These are phyloP conservation scores for Borovskyia barvae DNA, from an alignment of 208 protist genomes.

Conservation along the genomic window DNA sequence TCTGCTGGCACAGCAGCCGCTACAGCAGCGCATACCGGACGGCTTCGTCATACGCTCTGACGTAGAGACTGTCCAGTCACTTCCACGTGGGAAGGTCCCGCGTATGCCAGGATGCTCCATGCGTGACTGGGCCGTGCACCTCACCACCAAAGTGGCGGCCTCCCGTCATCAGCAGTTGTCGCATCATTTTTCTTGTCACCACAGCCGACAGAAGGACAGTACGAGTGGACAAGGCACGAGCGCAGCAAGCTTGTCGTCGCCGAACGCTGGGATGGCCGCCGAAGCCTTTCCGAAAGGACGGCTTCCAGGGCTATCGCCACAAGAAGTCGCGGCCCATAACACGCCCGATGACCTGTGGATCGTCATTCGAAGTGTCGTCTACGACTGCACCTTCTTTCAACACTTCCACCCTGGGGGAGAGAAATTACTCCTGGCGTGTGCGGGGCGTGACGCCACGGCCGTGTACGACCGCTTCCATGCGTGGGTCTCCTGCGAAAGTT, in stretches of 20 bases:
- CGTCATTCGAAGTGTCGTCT: constrained; percentile 67
- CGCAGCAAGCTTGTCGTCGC: too few relatives aligned
- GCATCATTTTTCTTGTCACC: constrained; percentile 1
- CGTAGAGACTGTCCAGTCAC: constrained; percentile 17
- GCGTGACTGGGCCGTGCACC: constrained; percentile 40
- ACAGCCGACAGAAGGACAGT: too few relatives aligned
- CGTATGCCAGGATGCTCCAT: constrained; percentile 38
- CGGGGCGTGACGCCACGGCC: constrained; percentile 62
- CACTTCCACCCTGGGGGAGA: constrained; percentile 73
- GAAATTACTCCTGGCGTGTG: constrained; percentile 50
- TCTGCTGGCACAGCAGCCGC: not conserved
- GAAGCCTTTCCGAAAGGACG: too few relatives aligned
- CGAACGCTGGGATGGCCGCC: too few relatives aligned
- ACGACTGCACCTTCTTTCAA: constrained; percentile 74
- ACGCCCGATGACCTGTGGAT: constrained; percentile 71
- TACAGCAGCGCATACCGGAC: not conserved
- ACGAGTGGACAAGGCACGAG: too few relatives aligned
- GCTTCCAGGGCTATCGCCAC: constrained; percentile 17
- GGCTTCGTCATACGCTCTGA: constrained; percentile 20
- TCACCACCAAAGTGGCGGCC: constrained; percentile 11
- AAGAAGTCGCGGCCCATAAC: constrained; percentile 60
- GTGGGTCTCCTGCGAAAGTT: constrained; percentile 68
- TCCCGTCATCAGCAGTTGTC: constrained; percentile 8
- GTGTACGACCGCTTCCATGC: constrained; percentile 67
- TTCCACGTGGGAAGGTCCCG: constrained; percentile 17